Base-by-base conservation (phyloP, 768 basidiomycete genomes). In the Cystoderma amianthinum region DNA sequence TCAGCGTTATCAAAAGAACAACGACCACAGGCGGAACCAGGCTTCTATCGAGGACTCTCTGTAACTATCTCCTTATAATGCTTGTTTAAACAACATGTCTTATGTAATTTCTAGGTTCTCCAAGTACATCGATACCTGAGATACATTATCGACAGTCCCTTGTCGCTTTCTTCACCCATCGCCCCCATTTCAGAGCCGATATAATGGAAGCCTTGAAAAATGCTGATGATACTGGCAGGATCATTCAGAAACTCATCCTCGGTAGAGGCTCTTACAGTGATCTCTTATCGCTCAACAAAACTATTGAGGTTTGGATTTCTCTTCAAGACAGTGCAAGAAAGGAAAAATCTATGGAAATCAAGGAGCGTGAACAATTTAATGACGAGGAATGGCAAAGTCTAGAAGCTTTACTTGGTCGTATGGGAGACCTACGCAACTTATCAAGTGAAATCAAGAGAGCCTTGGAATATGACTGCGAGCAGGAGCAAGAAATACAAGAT, bases 1-100 rank as follows among this genome's bases (percentile, higher is more conserved):
- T 91, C 22, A 83, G 78, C 49, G 75, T 74, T 22, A 68, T 92
- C 42, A 89, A 83, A 54, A 72, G 85, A 35, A 94, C 91, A 0
- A 65, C 75, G 5, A 92, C 91, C 1, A 78, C 66, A 36, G 78
- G 90, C 43, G 91, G 91, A 1, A 78, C 81, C 17, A 77, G 91
- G 17, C 67, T 87, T 19, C 70, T 94, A 15, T 61, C 75, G 10
- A 72, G 89, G 48, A 85, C 83, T 78, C 64, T 94, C 30, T 87
- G 90, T 92, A 62, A 52, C 77, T 62, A 5, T 41, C 38, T 23
- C 68, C 34, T 9, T 36, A 17, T 67, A 63, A 49, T 71, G 20
- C 68, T 67, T 72, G 28, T 10, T 16, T 19, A 20, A 13, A 11
- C 17, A 36, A 15, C 18, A 42, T 50, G 38, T 48, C 46, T 44